Conservation (phyloP, 2,329 filamentous ascomycete genomes). For the Cercospora sp. region DNA sequence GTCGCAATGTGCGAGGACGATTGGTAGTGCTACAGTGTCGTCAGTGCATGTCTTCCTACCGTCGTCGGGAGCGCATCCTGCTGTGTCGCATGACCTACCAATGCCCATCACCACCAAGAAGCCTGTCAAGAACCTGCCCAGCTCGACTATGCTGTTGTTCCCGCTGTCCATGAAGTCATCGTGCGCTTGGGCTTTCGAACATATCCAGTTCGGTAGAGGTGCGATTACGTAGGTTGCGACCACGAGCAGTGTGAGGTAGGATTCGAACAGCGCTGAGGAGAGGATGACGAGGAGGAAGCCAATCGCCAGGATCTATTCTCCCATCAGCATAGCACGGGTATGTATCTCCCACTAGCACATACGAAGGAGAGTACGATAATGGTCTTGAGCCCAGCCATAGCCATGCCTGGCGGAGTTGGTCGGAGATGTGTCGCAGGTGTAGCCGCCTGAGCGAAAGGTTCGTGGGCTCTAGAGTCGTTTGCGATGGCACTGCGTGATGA, state of each 20-base stretch:
- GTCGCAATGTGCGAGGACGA: conserved; percentile 81
- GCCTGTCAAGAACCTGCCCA: conserved; percentile 90
- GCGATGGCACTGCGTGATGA: neutral
- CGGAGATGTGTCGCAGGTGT: conserved; percentile 1
- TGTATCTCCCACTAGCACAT: conserved; percentile 29
- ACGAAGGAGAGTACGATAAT: conserved; percentile 99
- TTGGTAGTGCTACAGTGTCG: conserved; percentile 68
- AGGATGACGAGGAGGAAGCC: conserved; percentile 99
- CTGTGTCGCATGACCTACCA: conserved; percentile 60
- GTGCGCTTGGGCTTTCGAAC: conserved; percentile 79
- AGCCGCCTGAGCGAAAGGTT: neutral
- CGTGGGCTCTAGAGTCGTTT: no score
- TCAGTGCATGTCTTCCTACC: conserved; percentile 3
- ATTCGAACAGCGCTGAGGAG: conserved; percentile 90
- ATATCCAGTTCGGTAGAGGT: conserved; percentile 95
- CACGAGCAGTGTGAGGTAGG: conserved; percentile 92
- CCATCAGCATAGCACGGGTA: conserved; percentile 19
- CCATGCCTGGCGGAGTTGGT: conserved; percentile 20
- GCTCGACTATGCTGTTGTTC: conserved; percentile 81
- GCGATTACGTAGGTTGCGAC: conserved; percentile 94
- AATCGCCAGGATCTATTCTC: conserved; percentile 78
- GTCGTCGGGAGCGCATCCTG: neutral
- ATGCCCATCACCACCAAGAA: conserved; percentile 98
- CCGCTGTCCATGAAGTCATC: conserved; percentile 95
- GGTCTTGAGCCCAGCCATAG: conserved; percentile 90